Base-by-base conservation (phyloP, 257 asterid genomes). In the Solanum acaule region DNA sequence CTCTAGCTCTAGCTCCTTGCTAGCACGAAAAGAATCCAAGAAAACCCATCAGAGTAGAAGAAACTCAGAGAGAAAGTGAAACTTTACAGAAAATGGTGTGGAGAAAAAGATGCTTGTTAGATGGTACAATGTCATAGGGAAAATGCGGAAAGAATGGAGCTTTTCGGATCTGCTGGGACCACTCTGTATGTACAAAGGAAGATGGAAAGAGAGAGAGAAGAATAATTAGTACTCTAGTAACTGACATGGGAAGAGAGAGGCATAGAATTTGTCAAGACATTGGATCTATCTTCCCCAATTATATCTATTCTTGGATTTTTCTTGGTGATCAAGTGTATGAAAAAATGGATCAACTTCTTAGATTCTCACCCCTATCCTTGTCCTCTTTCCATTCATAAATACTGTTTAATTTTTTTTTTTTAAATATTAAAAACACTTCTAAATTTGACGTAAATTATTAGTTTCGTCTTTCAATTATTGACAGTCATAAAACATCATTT, bases 121-220 rank as follows among this genome's bases (percentile, higher is more conserved):
- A 40, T 29, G 20, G 70, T 86, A 61, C 52, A 92, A 92, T 91
- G 94, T 89, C 91, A 89, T 83, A 90, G 93, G 81, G 79, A 83
- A 75, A 91, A 76, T 86, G 84, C 42, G 90, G 89, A 90, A 89
- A 88, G 56, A 76, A 87, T 91, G 96, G 91, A 93, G 95, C 68
- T 89, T 94, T 93, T 84, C 90, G 95, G 95, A 94, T 95, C 96
- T 90, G 93, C 76, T 90, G 96, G 96, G 96, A 65, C 92, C 96
- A 91, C 91, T 59, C 85, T 86, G 87, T 88, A 93, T 88, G 90
- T 63, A 63, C 70, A 87, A 87, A 71, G 93, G 78, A 71, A 71
- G 78, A 71, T 71, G 42, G 42, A 71, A 20, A 71, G 3, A 89
- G 93, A 89, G 91, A 90, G 89, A 89, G 83, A 87, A 75, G 86